Evolutionary conservation across 164 flowering plant genomes (phyloP).

Genomic region (Stephania yunnanensis): DNA sequence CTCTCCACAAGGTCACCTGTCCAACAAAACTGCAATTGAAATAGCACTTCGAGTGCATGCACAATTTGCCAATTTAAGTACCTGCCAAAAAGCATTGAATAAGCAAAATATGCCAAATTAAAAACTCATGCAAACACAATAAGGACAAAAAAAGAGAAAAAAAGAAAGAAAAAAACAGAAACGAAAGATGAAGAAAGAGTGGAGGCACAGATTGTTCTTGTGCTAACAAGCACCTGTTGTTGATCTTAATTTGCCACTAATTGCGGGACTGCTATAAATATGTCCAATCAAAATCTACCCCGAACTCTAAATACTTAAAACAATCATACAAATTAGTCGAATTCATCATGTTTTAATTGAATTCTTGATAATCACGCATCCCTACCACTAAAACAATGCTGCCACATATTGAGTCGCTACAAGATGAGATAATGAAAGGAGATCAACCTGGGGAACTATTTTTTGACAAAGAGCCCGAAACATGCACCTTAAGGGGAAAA

Average conservation of each 20-base stretch:
- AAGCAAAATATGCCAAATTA: not conserved
- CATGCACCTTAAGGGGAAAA: not conserved
- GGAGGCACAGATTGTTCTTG: not conserved
- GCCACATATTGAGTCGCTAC: not conserved
- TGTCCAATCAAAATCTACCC: not conserved
- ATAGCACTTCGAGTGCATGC: slow-evolving; percentile 1
- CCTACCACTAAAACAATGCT: not conserved
- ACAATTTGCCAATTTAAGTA: slow-evolving; percentile 11
- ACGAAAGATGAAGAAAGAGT: not conserved
- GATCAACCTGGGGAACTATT: not conserved
- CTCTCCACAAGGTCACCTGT: slow-evolving; percentile 3
- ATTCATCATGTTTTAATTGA: not conserved
- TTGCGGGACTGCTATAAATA: not conserved
- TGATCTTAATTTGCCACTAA: not conserved
- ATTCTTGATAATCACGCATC: not conserved
- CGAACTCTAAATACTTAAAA: not conserved
- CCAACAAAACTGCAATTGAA: not conserved
- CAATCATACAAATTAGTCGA: not conserved
- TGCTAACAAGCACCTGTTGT: not conserved
- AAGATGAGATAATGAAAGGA: not conserved
- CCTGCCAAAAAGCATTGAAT: slow-evolving; percentile 10
- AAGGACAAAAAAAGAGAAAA: too few species aligned
- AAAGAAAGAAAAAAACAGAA: not conserved
- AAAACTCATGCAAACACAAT: not conserved
- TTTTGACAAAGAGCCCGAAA: not conserved